Percentiles rank a stretch among this genome's conserved stretches.
Evolutionary conservation across 495 filamentous ascomycete genomes (phyloP).

Genomic region (Xylaria grammica): DNA sequence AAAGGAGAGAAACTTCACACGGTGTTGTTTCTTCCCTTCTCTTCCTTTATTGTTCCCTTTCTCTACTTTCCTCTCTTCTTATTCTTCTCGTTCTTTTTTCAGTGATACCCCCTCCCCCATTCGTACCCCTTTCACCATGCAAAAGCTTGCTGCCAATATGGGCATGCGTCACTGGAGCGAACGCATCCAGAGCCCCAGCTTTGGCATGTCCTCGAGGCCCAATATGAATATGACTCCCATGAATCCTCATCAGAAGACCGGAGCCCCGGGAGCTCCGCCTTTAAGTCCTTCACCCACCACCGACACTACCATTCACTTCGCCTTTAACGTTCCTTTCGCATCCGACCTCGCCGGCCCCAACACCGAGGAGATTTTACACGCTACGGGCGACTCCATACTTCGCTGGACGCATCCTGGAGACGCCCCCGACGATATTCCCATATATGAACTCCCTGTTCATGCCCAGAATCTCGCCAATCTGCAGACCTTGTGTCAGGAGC

Average conservation of each 20-base stretch:
- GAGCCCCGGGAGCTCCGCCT: conserved; percentile 64
- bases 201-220: conserved; percentile 74
- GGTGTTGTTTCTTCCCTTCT: conserved; percentile 35
- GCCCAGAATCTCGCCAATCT: conserved; percentile 79
- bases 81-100: conserved; percentile 39
- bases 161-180: conserved; percentile 84
- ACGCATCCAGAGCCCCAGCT: conserved; percentile 81
- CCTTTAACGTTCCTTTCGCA: conserved; percentile 95
- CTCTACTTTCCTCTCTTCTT: conserved; percentile 27
- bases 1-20: conserved; percentile 43
- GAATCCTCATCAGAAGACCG: conserved; percentile 70
- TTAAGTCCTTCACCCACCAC: conserved; percentile 67
- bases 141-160: conserved; percentile 91
- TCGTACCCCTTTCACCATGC: conserved; percentile 64
- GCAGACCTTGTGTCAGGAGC: conserved; percentile 74
- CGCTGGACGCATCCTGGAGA: conserved; percentile 92
- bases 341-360: conserved; percentile 90
- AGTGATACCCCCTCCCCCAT: conserved; percentile 35
- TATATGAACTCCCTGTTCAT: conserved; percentile 88
- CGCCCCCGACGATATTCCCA: conserved; percentile 77
- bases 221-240: conserved; percentile 74
- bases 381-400: conserved; percentile 77
- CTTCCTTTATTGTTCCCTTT: conserved; percentile 31
- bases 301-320: conserved; percentile 72
- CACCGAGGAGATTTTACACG: conserved; percentile 87